Evolutionary conservation across 2,329 filamentous ascomycete species (phyloP).

Genomic region (Clonostachys rosea): DNA sequence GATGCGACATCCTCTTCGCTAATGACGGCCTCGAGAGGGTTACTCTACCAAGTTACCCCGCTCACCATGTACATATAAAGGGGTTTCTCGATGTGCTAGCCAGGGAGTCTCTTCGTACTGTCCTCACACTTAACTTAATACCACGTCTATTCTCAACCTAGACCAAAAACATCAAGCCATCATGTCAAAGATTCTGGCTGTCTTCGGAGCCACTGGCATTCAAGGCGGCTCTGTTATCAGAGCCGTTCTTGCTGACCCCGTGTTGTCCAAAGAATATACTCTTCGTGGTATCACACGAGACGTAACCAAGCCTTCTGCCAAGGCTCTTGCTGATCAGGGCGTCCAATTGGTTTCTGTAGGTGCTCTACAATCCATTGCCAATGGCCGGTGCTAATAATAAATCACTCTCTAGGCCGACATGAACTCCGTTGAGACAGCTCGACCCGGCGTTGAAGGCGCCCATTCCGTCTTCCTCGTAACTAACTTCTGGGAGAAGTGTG

Average conservation of each 20-base stretch:
- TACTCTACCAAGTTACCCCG: no score
- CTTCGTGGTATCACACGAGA: conserved; percentile 43
- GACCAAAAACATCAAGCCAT: no score
- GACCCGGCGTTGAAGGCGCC: conserved; percentile 28
- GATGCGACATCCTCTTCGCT: no score
- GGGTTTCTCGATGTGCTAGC: no score
- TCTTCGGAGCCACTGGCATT: conserved; percentile 42
- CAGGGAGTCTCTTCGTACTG: no score
- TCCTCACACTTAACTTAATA: no score
- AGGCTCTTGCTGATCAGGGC: conserved; percentile 29
- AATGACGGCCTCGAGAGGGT: no score
- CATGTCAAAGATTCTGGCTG: conserved; percentile 23
- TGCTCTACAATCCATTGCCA: not conserved
- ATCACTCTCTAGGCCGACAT: conserved; percentile 30
- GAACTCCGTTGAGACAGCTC: conserved; percentile 24
- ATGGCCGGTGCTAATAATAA: not conserved
- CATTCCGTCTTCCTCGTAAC: conserved; percentile 35
- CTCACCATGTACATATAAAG: no score
- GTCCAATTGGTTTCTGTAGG: conserved; percentile 34
- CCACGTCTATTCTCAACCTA: no score
- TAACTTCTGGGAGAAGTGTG: conserved; percentile 28
- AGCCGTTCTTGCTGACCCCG: conserved; percentile 37
- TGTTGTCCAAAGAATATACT: conserved; percentile 34
- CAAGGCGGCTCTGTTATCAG: conserved; percentile 42
- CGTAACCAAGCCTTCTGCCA: conserved; percentile 28